Base-by-base conservation (phyloP, 306 rosid species). In the Datisca glomerata region DNA sequence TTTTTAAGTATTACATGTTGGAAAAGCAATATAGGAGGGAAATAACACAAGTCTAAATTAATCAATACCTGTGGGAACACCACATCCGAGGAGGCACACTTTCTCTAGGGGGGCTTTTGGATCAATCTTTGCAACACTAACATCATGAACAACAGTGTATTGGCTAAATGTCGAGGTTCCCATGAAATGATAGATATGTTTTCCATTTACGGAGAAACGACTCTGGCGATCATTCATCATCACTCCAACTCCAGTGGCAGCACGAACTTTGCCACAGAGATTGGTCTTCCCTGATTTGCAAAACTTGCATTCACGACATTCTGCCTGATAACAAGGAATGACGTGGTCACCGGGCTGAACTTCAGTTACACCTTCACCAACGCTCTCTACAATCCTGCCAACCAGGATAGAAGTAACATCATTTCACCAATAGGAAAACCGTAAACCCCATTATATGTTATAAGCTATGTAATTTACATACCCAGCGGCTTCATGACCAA, bases 141-240 rank as follows among this genome's bases (percentile, higher is more conserved):
- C 96, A 76, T 79, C 94, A 53, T 86, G 96, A 41, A 86, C 87
- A 64, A 86, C 96, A 2, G 96, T 86, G 57, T 76, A 86, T 52
- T 86, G 94, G 72, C 93, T 86, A 59, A 86, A 86, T 9, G 94
- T 82, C n/a, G 94, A 86, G 38, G 94, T 86, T 52, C 96, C 96
- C 96, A 86, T 86, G 55, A 86, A 86, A 61, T 86, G 96, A 57
- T 79, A 82, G 19, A 86, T 73, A 19, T 81, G 71, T 40, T 86
- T 86, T 18, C 96, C 94, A 33, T 86, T 79, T 18, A 82, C 3
- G 11, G 93, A 86, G 73, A 82, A 86, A 21, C 93, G 87, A 33
- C 93, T 76, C 75, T 72, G 53, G 45, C 80, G 73, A 54, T 87
- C 97, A 15, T 59, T 76, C 80, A 82, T 35, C 97, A 87, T 87